A percentile compares a stretch with the other conserved stretches of the same genome.
Evolutionary conservation across 2,329 filamentous ascomycete species (phyloP).

Genomic region (Teratosphaeria viscida): DNA sequence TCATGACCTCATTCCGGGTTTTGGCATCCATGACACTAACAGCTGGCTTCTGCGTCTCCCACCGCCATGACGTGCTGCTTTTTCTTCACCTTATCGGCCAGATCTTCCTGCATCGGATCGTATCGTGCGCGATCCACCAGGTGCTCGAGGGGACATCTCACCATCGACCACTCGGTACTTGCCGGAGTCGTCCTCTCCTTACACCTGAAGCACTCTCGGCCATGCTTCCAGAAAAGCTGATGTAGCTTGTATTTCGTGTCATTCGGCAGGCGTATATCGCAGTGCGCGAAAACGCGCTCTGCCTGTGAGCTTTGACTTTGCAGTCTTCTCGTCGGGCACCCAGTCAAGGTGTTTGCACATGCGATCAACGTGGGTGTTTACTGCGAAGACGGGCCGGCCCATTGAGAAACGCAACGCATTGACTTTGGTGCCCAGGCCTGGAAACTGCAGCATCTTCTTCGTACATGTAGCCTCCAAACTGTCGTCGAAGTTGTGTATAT

Average conservation of each 20-base stretch:
- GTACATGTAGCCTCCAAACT: constrained; percentile 44
- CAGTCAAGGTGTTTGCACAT: constrained; percentile 52
- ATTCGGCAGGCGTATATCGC: constrained; percentile 51
- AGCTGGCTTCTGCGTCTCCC: neutral
- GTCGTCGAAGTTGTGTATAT: constrained; percentile 43
- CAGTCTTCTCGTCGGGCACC: constrained; percentile 38
- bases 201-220: constrained; percentile 51
- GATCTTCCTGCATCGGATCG: constrained; percentile 42
- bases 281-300: constrained; percentile 44
- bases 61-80: constrained; percentile 61
- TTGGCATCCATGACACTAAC: neutral
- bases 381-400: constrained; percentile 52
- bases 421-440: constrained; percentile 56
- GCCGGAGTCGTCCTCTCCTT: constrained; percentile 50
- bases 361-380: constrained; percentile 57
- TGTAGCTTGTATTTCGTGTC: constrained; percentile 54
- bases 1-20: neutral
- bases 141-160: constrained; percentile 51
- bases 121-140: constrained; percentile 40
- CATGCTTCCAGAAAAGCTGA: constrained; percentile 51
- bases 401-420: constrained; percentile 56
- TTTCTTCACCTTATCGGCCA: constrained; percentile 23
- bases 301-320: constrained; percentile 29
- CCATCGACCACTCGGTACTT: constrained; percentile 52
- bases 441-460: constrained; percentile 47